Evolutionary conservation across 352 stramenopile species (phyloP), one percentile per base, ranked within the genome.

Genomic region (Globisporangium sylvaticum): DNA sequence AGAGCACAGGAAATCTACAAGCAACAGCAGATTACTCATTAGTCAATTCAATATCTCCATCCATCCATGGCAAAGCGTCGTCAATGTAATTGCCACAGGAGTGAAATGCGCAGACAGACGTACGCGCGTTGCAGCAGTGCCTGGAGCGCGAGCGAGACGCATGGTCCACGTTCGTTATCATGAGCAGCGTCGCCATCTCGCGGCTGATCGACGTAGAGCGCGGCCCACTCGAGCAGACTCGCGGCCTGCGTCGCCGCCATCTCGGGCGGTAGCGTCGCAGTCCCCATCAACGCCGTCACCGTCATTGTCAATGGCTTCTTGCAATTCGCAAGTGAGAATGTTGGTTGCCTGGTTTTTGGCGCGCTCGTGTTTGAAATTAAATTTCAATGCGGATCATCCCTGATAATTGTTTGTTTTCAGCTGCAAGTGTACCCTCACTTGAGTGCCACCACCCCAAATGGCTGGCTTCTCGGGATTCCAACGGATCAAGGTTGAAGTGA

Each of bases 221-320:
- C 27, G 57, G 76, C 39, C 75, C 77, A 84, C 4, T 48, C 67
- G 66, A 67, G 55, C 39, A 83, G 67, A 56, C 80, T 88, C 58
- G 73, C 22, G 31, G 70, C 65, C 20, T 56, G 25, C 22, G 37
- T 54, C 31, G 4, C 55, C 32, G 31, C 29, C 18, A 24, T 58
- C 18, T 46, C n/a, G 6, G 37, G 29, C 27, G 29, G 24, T 4
- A 15, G 39, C 39, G 15, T 0, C 37, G 37, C 14, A 5, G 37
- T n/a, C 37, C 14, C 15, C 39, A 67, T 32, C 62, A 24, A 59
- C 29, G 6, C 9, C 1, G 10, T 37, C 10, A 6, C 27, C 29
- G 24, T 4, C 61, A 25, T 8, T 31, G 46, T 39, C 29, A 15
- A 22, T 59, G 18, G 42, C 42, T 50, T 50, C 42, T 50, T 59